A percentile compares a stretch with the other conserved stretches of the same genome.
phyloP scores from a whole-genome alignment of 2,329 filamentous ascomycete genomes.

The Aspergillus spinulosporus region DNA sequence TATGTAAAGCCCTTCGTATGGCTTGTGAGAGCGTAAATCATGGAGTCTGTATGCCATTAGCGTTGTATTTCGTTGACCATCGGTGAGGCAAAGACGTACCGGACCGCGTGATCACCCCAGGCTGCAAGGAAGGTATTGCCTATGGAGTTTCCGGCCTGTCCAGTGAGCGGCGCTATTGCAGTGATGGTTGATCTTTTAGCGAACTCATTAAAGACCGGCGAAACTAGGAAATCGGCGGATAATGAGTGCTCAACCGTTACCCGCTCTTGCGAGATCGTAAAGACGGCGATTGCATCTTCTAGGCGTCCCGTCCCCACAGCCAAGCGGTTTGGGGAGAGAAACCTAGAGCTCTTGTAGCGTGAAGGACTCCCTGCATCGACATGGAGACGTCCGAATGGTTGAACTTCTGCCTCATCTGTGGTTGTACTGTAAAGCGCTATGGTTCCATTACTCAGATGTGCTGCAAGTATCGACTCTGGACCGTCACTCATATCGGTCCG shows the following conservation, averaged over 20 bases:
- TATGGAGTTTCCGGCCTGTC: conserved; percentile 27
- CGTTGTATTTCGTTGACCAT: background rate
- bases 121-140: conserved; percentile 60
- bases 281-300: conserved; percentile 51
- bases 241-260: conserved; percentile 39
- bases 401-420: conserved; percentile 32
- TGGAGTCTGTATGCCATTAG: conserved; percentile 50
- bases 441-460: conserved; percentile 51
- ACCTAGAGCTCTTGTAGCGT: conserved; percentile 53
- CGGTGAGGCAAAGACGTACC: conserved; percentile 27
- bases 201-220: conserved; percentile 25
- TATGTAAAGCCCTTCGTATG: conserved; percentile 51
- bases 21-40: conserved; percentile 56
- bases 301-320: conserved; percentile 52
- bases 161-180: conserved; percentile 39
- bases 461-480: conserved; percentile 50
- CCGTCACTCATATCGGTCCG: conserved; percentile 50
- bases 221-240: conserved; percentile 40
- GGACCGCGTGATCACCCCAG: conserved; percentile 58
- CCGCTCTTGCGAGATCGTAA: conserved; percentile 50
- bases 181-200: conserved; percentile 32
- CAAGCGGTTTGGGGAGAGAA: conserved; percentile 52
- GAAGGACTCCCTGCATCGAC: conserved; percentile 22
- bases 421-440: conserved; percentile 50
- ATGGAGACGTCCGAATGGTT: conserved; percentile 38